Percentiles rank a stretch among this genome's conserved stretches.
phyloP scores from a whole-genome alignment of 1,284 basidiomycete genomes.

The Puccinia triticina region DNA sequence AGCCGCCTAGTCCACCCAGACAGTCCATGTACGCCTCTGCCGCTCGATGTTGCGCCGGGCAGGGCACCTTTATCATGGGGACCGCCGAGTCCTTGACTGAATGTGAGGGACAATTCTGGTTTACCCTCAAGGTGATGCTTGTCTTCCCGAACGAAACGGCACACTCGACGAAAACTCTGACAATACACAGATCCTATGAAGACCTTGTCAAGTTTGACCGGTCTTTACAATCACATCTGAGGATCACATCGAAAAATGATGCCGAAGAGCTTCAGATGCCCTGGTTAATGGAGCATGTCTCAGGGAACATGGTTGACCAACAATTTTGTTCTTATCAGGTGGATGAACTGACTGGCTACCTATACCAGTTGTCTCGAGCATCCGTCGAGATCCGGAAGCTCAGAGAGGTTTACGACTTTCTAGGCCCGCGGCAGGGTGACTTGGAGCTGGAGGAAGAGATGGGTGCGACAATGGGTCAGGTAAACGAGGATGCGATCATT shows the following conservation, averaged over 20 bases:
- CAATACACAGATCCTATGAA: slow-evolving; percentile 11
- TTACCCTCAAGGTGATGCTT: slow-evolving; percentile 5
- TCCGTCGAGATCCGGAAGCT: slow-evolving; percentile 12
- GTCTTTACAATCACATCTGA: slow-evolving; percentile 4
- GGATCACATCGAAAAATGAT: background rate
- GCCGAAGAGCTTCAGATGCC: slow-evolving; percentile 17
- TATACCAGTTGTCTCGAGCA: background rate
- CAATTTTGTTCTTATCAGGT: slow-evolving; percentile 13
- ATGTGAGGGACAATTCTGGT: slow-evolving; percentile 12
- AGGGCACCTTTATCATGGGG: slow-evolving; percentile 14
- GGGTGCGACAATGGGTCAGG: too few species aligned
- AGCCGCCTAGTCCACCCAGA: background rate
- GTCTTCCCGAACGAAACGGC: background rate
- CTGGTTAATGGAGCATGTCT: background rate
- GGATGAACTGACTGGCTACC: background rate
- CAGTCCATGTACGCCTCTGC: background rate
- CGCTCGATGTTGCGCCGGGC: background rate
- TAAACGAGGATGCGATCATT: background rate
- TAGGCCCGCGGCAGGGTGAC: slow-evolving; percentile 19
- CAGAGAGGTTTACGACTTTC: slow-evolving; percentile 3
- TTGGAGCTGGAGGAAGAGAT: slow-evolving; percentile 1
- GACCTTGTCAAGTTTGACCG: slow-evolving; percentile 14
- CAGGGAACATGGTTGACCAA: slow-evolving; percentile 11
- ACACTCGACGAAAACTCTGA: background rate
- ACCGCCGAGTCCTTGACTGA: slow-evolving; percentile 14